Conservation (phyloP, 2,329 filamentous ascomycete species). For the Nemania bipapillata region DNA sequence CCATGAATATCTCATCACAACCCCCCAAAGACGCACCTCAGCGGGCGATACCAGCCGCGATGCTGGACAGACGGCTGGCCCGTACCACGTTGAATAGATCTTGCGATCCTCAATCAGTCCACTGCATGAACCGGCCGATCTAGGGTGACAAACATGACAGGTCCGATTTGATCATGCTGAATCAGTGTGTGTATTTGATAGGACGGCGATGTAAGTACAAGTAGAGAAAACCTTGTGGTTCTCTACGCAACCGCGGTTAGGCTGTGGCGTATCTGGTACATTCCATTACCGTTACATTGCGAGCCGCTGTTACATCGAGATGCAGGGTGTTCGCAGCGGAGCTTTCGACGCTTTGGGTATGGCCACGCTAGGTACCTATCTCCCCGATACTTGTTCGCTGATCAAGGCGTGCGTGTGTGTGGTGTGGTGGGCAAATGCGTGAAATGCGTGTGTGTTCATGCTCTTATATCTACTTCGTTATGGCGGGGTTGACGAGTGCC, state of each 20-base stretch:
- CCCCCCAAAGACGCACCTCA: background rate
- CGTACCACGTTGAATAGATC: conserved; percentile 33
- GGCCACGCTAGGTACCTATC: conserved; percentile 9
- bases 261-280: conserved; percentile 22
- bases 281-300: conserved; percentile 34
- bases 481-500: conserved; percentile 15
- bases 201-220: background rate
- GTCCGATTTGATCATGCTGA: conserved; percentile 23
- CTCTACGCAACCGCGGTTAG: conserved; percentile 18
- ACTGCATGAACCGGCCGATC: conserved; percentile 38
- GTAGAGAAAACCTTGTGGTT: conserved; percentile 6
- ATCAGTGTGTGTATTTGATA: conserved; percentile 13
- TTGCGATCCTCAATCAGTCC: conserved; percentile 33
- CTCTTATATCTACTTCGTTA: conserved; percentile 26
- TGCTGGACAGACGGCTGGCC: conserved; percentile 26
- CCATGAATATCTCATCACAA: background rate
- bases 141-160: conserved; percentile 21
- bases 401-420: conserved; percentile 26
- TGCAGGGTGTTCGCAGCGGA: conserved; percentile 34
- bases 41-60: conserved; percentile 23
- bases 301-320: conserved; percentile 38
- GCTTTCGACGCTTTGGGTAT: conserved; percentile 33
- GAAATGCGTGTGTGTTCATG: too few relatives aligned
- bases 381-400: conserved; percentile 26
- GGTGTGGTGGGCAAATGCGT: too few relatives aligned